Evolutionary conservation across 768 basidiomycete genomes (phyloP).

Genomic region (Basidioascus undulatus): DNA sequence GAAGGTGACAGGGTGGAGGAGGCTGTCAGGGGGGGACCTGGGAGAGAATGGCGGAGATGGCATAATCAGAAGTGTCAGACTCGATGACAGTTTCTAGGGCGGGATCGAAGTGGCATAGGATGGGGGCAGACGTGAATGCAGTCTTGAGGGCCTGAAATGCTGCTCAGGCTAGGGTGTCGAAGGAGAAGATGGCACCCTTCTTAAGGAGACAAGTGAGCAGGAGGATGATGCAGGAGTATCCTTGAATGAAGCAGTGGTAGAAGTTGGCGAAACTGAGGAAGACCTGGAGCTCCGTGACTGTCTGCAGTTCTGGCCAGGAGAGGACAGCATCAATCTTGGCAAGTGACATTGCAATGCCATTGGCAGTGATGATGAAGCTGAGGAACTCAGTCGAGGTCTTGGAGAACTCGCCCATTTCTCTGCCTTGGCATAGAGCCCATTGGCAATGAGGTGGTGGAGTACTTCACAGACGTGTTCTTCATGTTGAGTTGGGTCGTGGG

Average conservation of each 20-base stretch:
- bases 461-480: constrained; percentile 17
- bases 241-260: constrained; percentile 22
- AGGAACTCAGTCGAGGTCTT: constrained; percentile 12
- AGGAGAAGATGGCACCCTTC: constrained; percentile 7
- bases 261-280: constrained; percentile 28
- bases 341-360: constrained; percentile 20
- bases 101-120: constrained; percentile 8
- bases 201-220: constrained; percentile 9
- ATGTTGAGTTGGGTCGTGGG: constrained; percentile 19
- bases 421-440: constrained; percentile 19
- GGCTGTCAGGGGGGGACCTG: constrained; percentile 13
- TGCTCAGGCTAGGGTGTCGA: background rate
- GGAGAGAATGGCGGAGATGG: constrained; percentile 15
- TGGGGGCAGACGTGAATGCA: constrained; percentile 2
- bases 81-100: constrained; percentile 2
- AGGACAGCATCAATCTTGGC: constrained; percentile 22
- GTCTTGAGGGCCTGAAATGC: constrained; percentile 6
- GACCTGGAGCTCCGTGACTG: constrained; percentile 18
- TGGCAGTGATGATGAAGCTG: constrained; percentile 19
- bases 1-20: constrained; percentile 16
- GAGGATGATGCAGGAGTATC: constrained; percentile 18
- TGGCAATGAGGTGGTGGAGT: constrained; percentile 16
- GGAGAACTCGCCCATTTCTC: constrained; percentile 15
- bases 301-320: constrained; percentile 21
- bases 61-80: constrained; percentile 17